Evolutionary conservation across 1,284 basidiomycete genomes (phyloP).

Genomic region (Moniliella sp.): DNA sequence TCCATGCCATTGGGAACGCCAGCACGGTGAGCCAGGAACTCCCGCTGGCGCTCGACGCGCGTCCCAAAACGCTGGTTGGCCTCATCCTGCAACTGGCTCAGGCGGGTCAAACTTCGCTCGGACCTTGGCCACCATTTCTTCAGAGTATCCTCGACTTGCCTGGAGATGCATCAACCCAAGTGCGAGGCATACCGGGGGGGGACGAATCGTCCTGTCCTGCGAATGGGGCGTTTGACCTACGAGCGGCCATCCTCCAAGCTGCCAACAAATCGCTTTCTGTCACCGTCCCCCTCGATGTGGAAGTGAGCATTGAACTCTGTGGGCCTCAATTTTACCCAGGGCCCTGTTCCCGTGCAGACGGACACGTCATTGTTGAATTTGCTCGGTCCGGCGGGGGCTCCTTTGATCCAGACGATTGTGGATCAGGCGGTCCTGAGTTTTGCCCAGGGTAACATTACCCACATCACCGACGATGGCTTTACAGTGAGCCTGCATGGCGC

Average conservation of each 20-base stretch:
- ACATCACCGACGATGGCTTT: constrained; percentile 24
- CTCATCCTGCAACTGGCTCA: constrained; percentile 1
- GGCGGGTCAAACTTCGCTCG: not conserved
- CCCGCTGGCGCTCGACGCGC: constrained; percentile 1
- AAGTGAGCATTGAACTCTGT: constrained; percentile 35
- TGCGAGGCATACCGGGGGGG: not conserved
- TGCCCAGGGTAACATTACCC: constrained; percentile 46
- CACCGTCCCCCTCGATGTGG: constrained; percentile 37
- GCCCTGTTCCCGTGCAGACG: constrained; percentile 44
- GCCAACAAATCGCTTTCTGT: constrained; percentile 43
- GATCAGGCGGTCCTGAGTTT: constrained; percentile 44
- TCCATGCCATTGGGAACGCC: constrained; percentile 1
- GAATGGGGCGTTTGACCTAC: constrained; percentile 20
- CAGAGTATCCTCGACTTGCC: not conserved
- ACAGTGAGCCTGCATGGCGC: constrained; percentile 34
- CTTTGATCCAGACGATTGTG: constrained; percentile 49
- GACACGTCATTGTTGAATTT: constrained; percentile 48
- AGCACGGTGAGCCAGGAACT: constrained; percentile 1
- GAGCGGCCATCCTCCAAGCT: constrained; percentile 45
- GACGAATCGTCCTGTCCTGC: not conserved
- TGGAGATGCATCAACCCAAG: not conserved
- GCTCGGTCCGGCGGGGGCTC: constrained; percentile 42
- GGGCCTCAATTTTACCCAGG: constrained; percentile 46
- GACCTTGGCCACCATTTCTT: not conserved
- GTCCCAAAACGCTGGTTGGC: not conserved